phyloP scores from a whole-genome alignment of 495 filamentous ascomycete genomes.

The Podospora pseudopauciseta region DNA sequence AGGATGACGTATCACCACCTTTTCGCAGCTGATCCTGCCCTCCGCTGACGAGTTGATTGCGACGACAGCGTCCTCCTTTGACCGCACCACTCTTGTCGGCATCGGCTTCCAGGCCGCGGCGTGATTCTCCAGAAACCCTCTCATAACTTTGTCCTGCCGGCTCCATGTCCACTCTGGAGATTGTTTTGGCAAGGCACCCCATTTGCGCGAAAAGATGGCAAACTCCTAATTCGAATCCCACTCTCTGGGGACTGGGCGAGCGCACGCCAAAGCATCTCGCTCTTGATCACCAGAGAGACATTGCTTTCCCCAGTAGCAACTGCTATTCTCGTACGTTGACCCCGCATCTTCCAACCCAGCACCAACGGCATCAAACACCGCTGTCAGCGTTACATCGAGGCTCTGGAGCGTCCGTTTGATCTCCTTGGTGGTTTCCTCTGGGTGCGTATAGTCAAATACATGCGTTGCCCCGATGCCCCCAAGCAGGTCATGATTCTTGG shows the following conservation, averaged over 20 bases:
- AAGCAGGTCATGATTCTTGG: slow-evolving; percentile 12
- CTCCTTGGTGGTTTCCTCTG: slow-evolving; percentile 13
- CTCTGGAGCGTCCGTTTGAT: slow-evolving; percentile 3
- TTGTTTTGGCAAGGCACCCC: background rate
- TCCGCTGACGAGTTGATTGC: slow-evolving; percentile 6
- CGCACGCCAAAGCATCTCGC: background rate
- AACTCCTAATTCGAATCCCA: slow-evolving; percentile 11
- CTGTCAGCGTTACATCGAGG: background rate
- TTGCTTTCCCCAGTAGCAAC: background rate
- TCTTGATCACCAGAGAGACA: background rate
- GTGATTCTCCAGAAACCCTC: slow-evolving; percentile 16
- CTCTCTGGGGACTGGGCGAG: background rate
- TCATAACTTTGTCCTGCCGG: slow-evolving; percentile 16
- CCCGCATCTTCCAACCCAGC: background rate
- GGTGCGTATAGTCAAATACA: slow-evolving; percentile 14
- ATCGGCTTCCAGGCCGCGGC: slow-evolving; percentile 10
- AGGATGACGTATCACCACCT: slow-evolving; percentile 20
- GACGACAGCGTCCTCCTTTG: slow-evolving; percentile 1
- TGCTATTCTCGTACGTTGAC: slow-evolving; percentile 10
- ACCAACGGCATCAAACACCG: slow-evolving; percentile 12
- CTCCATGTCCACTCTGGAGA: slow-evolving; percentile 14
- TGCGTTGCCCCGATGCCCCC: slow-evolving; percentile 10
- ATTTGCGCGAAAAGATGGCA: slow-evolving; percentile 13
- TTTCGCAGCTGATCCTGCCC: slow-evolving; percentile 13
- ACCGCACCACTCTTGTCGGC: slow-evolving; percentile 10